These are phyloP conservation scores for Knufia fluminis DNA, from an alignment of 2,329 filamentous ascomycete genomes.

Conservation along the genomic window DNA sequence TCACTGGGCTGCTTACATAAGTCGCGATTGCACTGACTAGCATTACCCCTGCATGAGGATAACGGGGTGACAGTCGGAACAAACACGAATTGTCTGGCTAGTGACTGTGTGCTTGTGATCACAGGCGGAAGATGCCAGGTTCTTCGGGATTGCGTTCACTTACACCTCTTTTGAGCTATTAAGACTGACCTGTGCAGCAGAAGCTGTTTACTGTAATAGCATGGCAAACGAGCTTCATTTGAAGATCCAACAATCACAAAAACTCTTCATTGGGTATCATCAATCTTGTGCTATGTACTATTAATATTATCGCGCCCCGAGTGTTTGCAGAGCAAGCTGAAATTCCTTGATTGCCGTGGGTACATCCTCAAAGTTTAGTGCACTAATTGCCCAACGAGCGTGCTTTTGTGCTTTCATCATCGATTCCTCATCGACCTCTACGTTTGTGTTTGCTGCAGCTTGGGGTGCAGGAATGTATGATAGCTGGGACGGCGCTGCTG, in stretches of 20 bases:
- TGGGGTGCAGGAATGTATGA: constrained; percentile 7
- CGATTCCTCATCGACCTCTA: constrained; percentile 56
- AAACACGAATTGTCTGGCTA: no score
- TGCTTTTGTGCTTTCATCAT: constrained; percentile 84
- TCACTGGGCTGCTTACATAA: background rate
- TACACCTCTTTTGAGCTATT: no score
- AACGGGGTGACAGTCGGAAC: no score
- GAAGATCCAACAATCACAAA: background rate
- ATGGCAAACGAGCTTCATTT: no score
- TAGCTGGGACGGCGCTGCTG: constrained; percentile 19
- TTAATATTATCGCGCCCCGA: constrained; percentile 53
- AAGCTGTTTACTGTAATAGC: no score
- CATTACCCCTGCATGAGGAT: no score
- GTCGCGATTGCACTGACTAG: no score
- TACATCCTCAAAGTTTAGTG: constrained; percentile 92
- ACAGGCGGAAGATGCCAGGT: no score
- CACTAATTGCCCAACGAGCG: constrained; percentile 92
- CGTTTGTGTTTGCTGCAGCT: constrained; percentile 4
- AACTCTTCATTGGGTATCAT: constrained; percentile 1
- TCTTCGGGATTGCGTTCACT: no score
- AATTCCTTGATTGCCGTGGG: constrained; percentile 81
- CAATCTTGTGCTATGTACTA: background rate
- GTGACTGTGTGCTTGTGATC: no score
- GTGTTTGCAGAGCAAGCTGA: constrained; percentile 57
- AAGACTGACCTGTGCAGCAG: no score